Percentiles rank a stretch among this genome's conserved stretches.
Evolutionary conservation across 108 stramenopile species (phyloP).

Genomic region (Cyclostephanos tholiformis): DNA sequence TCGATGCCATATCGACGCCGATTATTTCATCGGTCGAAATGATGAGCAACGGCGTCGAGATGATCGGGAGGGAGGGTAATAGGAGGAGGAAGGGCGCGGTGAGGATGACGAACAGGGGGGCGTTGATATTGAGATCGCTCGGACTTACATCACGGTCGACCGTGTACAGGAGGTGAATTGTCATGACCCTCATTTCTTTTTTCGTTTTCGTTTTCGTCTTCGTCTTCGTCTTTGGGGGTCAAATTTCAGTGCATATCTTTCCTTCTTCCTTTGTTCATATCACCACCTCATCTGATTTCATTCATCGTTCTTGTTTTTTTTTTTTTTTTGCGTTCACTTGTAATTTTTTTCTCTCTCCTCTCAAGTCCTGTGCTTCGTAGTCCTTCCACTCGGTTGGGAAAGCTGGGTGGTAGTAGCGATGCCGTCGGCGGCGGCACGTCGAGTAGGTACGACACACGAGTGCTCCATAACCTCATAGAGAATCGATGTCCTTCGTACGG

Average conservation of each 20-base stretch:
- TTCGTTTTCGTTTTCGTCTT: background rate
- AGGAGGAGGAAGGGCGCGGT: background rate
- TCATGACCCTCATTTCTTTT: too few species aligned
- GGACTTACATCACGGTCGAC: background rate
- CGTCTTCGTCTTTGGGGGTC: too few species aligned
- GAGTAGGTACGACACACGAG: slow-evolving; percentile 32
- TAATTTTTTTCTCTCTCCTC: background rate
- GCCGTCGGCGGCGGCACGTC: background rate
- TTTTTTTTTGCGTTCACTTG: background rate
- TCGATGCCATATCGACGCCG: too few species aligned
- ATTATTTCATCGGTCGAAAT: too few species aligned
- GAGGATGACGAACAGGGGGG: slow-evolving; percentile 1
- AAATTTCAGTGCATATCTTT: too few species aligned
- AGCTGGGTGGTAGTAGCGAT: background rate
- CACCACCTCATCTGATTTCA: too few species aligned
- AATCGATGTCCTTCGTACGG: slow-evolving; percentile 43
- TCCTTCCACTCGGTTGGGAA: background rate
- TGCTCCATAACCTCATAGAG: slow-evolving; percentile 21
- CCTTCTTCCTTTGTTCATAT: background rate
- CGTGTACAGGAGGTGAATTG: background rate
- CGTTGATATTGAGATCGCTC: slow-evolving; percentile 15
- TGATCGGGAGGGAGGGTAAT: background rate
- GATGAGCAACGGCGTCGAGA: too few species aligned
- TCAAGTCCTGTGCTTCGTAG: background rate
- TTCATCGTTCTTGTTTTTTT: too few species aligned